phyloP scores from a whole-genome alignment of 2,329 filamentous ascomycete genomes.

The Magnaporthiopsis incrustans region DNA sequence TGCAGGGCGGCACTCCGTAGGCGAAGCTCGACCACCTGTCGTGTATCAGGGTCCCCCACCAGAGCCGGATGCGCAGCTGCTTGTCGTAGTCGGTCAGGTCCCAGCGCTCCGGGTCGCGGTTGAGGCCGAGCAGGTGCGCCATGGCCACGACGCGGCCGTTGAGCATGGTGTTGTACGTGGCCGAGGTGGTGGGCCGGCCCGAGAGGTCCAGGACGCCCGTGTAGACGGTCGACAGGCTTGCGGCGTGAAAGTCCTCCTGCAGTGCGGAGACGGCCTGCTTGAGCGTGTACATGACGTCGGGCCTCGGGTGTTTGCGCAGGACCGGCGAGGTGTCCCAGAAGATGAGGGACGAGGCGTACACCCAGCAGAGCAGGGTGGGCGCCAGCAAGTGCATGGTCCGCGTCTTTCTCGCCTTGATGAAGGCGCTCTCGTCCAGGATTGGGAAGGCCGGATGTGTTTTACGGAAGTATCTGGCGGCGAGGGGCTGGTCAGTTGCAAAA shows the following conservation, averaged over 20 bases:
- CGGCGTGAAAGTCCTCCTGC: conserved; percentile 51
- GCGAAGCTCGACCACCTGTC: conserved; percentile 48
- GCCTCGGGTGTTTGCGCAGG: conserved; percentile 36
- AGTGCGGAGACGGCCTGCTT: conserved; percentile 53
- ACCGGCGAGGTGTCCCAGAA: conserved; percentile 49
- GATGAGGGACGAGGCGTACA: conserved; percentile 50
- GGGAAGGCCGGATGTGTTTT: conserved; percentile 54
- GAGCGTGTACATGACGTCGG: conserved; percentile 53
- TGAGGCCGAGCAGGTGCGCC: conserved; percentile 45
- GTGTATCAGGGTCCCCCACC: conserved; percentile 47
- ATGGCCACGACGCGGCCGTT: conserved; percentile 43
- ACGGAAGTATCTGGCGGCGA: conserved; percentile 40
- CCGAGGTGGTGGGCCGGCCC: conserved; percentile 51
- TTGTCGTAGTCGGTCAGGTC: conserved; percentile 44
- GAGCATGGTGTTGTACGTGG: conserved; percentile 47
- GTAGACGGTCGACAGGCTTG: conserved; percentile 49
- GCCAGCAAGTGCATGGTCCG: conserved; percentile 37
- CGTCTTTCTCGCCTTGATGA: conserved; percentile 36
- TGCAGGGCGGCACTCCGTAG: conserved; percentile 43
- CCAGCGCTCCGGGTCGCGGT: conserved; percentile 44
- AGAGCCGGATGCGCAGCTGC: conserved; percentile 41
- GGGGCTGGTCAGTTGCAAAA: not conserved
- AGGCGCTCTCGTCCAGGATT: conserved; percentile 46
- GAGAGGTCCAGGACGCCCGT: conserved; percentile 51
- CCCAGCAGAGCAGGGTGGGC: conserved; percentile 45